Conservation (phyloP, 2,329 filamentous ascomycete genomes). For the Lachnum nothofagi region DNA sequence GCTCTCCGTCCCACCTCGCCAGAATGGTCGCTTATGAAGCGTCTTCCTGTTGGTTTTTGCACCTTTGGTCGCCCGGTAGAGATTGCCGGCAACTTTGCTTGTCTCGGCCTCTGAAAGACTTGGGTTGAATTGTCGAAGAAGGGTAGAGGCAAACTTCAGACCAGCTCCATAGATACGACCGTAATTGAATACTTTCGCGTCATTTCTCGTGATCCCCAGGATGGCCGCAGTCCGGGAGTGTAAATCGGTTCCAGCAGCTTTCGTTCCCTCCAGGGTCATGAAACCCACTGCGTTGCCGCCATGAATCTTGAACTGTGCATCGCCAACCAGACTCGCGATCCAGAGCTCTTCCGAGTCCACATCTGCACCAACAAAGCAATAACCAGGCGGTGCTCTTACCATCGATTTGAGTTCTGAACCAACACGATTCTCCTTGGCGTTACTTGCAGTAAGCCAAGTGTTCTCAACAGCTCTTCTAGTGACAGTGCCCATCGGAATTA, state of each 20-base stretch:
- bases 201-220: constrained; percentile 85
- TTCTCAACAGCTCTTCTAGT: constrained; percentile 93
- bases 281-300: constrained; percentile 97
- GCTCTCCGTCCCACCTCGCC: constrained; percentile 93
- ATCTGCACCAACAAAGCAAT: constrained; percentile 92
- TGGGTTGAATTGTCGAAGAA: constrained; percentile 92
- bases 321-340: constrained; percentile 93
- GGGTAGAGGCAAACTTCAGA: constrained; percentile 82
- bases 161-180: constrained; percentile 98
- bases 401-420: constrained; percentile 97
- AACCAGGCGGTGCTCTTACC: constrained; percentile 85
- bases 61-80: constrained; percentile 89
- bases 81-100: constrained; percentile 64
- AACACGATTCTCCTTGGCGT: constrained; percentile 92
- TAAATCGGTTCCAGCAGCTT: constrained; percentile 86
- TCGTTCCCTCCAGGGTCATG: constrained; percentile 97
- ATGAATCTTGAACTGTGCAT: constrained; percentile 90
- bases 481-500: constrained; percentile 98
- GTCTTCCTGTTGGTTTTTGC: constrained; percentile 71
- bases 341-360: constrained; percentile 96
- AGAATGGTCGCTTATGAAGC: constrained; percentile 73
- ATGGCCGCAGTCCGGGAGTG: constrained; percentile 92
- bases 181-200: constrained; percentile 98
- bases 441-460: constrained; percentile 96
- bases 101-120: constrained; percentile 75